phyloP scores from a whole-genome alignment of 1,284 basidiomycete species.

The Meira nashicola region DNA sequence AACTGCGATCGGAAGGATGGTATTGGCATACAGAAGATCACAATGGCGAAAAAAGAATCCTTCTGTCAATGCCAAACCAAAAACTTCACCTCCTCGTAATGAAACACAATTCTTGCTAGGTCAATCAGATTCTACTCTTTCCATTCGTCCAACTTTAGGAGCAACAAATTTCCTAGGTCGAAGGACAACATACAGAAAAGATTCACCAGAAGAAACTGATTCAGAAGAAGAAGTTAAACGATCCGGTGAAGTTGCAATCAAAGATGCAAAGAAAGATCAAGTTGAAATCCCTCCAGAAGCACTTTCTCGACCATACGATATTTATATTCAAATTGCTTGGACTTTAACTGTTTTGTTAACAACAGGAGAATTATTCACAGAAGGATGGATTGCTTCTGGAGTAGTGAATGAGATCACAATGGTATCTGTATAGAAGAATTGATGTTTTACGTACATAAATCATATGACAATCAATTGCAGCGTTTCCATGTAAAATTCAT shows the following conservation, averaged over 20 bases:
- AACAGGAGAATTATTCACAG: constrained; percentile 33
- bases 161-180: not conserved
- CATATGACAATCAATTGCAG: too few relatives aligned
- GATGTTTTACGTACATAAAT: too few relatives aligned
- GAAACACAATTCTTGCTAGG: not conserved
- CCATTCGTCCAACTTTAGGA: too few relatives aligned
- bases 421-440: too few relatives aligned
- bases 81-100: not conserved
- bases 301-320: constrained; percentile 23
- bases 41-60: not conserved
- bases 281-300: not conserved
- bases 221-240: not conserved
- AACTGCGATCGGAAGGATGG: constrained; percentile 19
- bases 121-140: not conserved
- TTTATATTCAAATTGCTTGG: constrained; percentile 22
- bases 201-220: not conserved
- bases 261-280: not conserved
- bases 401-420: constrained; percentile 15
- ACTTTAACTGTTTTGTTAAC: constrained; percentile 26
- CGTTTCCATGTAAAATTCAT: too few relatives aligned
- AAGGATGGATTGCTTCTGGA: constrained; percentile 32
- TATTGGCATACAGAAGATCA: constrained; percentile 4
- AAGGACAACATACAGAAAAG: too few relatives aligned
- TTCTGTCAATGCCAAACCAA: too few relatives aligned
- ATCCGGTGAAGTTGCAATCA: not conserved